Base-by-base conservation (phyloP, 164 flowering plant species). In the Cinnamomum micranthum region DNA sequence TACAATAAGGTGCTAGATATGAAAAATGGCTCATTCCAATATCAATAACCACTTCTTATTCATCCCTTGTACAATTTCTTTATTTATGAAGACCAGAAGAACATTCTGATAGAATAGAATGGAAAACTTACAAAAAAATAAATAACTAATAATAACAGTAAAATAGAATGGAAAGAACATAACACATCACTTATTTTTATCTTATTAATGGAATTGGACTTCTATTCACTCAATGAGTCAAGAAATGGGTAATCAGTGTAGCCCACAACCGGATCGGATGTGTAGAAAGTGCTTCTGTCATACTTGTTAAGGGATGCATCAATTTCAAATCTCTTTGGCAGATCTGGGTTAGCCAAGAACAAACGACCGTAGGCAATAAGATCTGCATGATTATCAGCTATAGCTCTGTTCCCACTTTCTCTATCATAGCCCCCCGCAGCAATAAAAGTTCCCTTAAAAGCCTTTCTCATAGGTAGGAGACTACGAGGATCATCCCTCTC, bases 371-470 rank as follows among this genome's bases (percentile, higher is more conserved):
- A 82, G 0, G 77, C 79, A 2, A 80, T 73, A 6, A 82, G 74
- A 76, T 82, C 83, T 2, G 81, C 67, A 41, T 60, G 50, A 35
- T 66, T 47, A 0, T 78, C 76, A 10, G 79, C 83, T 1, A 87
- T n/a, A n/a, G 87, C 86, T 23, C 60, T 70, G 76, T 80, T 82
- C 24, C 88, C 88, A 0, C 84, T 84, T 71, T 86, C 87, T 71
- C 84, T 80, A 17, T 25, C 65, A 31, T 83, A 87, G 17, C 88
- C 91, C 2, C 91, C 86, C 1, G 85, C 86, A 19, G 60, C 86
- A 7, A 87, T 77, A 76, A 83, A 85, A 23, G 84, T 78, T 2
- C 86, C 86, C 50, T 83, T 82, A 71, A 86, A 87, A 24, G 79
- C 79, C 58, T 78, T 81, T 52, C 84, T 73, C 75, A 79, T 73